phyloP scores from a whole-genome alignment of 257 asterid species.

The Osmanthus fragrans region DNA sequence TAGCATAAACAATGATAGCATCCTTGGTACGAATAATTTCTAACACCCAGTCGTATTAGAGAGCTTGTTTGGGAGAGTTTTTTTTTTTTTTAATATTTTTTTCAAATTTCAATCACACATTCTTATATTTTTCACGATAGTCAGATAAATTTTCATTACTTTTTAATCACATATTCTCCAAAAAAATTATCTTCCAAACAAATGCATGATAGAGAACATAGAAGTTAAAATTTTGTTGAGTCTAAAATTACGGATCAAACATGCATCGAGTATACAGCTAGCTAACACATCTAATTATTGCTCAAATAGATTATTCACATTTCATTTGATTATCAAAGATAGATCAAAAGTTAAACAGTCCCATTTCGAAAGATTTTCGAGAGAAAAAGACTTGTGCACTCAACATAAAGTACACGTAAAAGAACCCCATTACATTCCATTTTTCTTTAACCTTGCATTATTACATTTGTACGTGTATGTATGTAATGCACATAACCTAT shows the following conservation, averaged over 20 bases:
- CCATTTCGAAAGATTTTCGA: background rate
- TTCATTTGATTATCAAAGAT: too few species aligned
- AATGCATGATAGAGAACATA: too few species aligned
- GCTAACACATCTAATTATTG: too few species aligned
- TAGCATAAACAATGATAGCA: background rate
- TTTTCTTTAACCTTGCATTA: background rate
- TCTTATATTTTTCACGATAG: too few species aligned
- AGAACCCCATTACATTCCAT: background rate
- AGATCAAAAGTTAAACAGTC: background rate
- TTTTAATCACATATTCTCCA: too few species aligned
- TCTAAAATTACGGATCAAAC: background rate
- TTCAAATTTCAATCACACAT: too few species aligned
- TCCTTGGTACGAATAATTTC: background rate
- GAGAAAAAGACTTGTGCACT: background rate
- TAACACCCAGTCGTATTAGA: background rate
- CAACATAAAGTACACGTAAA: background rate
- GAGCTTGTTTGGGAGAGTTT: too few species aligned
- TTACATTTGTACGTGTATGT: background rate
- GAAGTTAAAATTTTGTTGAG: too few species aligned
- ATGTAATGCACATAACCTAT: background rate
- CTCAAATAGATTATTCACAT: too few species aligned
- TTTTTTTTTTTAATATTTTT: too few species aligned
- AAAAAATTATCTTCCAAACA: too few species aligned
- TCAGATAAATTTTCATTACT: too few species aligned
- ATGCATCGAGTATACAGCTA: background rate